These are phyloP conservation scores for Quercus alba DNA, from an alignment of 306 rosid species.

Conservation along the genomic window DNA sequence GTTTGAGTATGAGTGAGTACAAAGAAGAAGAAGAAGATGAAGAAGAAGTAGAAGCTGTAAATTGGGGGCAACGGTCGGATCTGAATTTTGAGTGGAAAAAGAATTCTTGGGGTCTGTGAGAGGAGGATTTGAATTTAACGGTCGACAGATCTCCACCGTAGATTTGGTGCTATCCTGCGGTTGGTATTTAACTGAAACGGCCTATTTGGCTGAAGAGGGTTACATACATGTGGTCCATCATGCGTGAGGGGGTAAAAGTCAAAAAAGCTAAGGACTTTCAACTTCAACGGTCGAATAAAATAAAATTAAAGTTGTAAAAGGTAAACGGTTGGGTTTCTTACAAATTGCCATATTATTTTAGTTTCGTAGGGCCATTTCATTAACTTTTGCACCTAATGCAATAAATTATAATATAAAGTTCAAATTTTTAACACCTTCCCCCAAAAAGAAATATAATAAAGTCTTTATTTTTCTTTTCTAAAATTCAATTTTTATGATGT, in stretches of 20 bases:
- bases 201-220: not conserved
- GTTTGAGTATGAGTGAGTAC: too few species aligned
- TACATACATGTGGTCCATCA: too few species aligned
- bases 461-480: not conserved
- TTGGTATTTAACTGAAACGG: constrained; percentile 20
- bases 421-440: not conserved
- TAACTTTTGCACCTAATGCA: not conserved
- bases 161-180: constrained; percentile 15
- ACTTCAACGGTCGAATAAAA: constrained; percentile 25
- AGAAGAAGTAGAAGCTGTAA: not conserved
- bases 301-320: not conserved
- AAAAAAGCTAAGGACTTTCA: not conserved
- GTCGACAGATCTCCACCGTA: constrained; percentile 47
- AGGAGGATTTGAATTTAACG: constrained; percentile 42
- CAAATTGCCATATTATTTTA: not conserved
- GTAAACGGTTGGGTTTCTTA: not conserved
- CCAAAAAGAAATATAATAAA: not conserved
- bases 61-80: constrained; percentile 53
- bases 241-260: not conserved
- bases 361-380: not conserved
- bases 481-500: not conserved
- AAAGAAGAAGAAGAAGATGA: not conserved
- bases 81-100: constrained; percentile 28
- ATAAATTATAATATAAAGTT: not conserved
- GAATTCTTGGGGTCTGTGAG: constrained; percentile 15